These are phyloP conservation scores for Marsdenia floribunda DNA, from an alignment of 257 asterid genomes.

Conservation along the genomic window DNA sequence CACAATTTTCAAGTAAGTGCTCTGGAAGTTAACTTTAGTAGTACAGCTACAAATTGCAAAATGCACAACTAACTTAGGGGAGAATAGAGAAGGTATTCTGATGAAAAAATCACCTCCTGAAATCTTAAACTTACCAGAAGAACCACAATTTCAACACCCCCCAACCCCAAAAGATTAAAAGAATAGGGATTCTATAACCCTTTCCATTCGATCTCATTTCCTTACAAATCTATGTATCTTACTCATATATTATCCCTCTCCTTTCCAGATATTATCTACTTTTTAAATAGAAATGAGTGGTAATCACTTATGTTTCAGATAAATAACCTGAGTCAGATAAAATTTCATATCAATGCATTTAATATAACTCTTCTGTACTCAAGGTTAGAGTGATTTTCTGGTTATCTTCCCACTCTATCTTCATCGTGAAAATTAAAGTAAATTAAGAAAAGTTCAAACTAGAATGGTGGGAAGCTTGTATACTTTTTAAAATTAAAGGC, in stretches of 20 bases:
- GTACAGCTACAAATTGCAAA: neutral
- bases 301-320: neutral
- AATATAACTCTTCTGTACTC: neutral
- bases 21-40: neutral
- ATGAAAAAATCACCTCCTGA: neutral
- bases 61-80: neutral
- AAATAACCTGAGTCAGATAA: neutral
- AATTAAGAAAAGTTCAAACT: neutral
- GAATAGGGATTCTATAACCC: neutral
- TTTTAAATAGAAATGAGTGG: neutral
- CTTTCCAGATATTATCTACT: neutral
- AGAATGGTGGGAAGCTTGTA: neutral
- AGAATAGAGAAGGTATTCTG: neutral
- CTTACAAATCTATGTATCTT: too few species aligned
- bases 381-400: neutral
- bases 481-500: neutral
- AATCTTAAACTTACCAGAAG: neutral
- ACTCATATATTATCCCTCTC: neutral
- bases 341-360: neutral
- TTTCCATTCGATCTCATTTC: neutral
- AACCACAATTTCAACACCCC: neutral
- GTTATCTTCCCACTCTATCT: neutral
- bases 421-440: neutral
- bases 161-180: too few species aligned
- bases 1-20: neutral